These are phyloP conservation scores for Rhodofomes roseus DNA, from an alignment of 1,284 basidiomycete genomes.

Conservation along the genomic window DNA sequence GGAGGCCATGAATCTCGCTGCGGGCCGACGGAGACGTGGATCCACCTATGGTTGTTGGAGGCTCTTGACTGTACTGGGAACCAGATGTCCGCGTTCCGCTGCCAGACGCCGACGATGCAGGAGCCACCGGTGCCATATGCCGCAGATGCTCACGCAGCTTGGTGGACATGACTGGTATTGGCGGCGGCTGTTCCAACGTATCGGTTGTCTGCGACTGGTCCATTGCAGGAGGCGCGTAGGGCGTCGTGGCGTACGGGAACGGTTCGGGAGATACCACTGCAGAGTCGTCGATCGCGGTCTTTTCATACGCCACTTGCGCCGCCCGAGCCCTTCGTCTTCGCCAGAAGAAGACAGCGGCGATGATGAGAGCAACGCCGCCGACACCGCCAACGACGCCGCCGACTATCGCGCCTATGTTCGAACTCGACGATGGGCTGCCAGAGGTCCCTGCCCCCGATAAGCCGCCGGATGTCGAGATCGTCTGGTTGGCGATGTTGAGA, in stretches of 20 bases:
- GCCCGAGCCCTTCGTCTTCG: constrained; percentile 3
- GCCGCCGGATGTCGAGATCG: constrained; percentile 7
- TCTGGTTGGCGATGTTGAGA: constrained; percentile 16
- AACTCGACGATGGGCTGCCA: not conserved
- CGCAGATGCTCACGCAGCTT: constrained; percentile 16
- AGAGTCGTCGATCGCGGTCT: not conserved
- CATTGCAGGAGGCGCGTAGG: not conserved
- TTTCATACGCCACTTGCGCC: constrained; percentile 1
- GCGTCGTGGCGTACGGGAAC: not conserved
- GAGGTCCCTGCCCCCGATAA: not conserved
- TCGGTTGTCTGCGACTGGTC: not conserved
- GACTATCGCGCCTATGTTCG: constrained; percentile 11
- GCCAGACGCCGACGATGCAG: not conserved
- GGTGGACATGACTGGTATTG: constrained; percentile 5
- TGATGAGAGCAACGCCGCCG: constrained; percentile 4
- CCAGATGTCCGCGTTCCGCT: not conserved
- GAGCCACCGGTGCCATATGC: constrained; percentile 1
- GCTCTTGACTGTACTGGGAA: constrained; percentile 16
- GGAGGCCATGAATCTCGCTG: constrained; percentile 19
- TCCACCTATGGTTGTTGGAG: constrained; percentile 11
- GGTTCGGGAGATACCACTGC: not conserved
- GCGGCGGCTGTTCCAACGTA: not conserved
- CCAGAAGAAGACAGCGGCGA: constrained; percentile 5
- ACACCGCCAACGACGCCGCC: constrained; percentile 18
- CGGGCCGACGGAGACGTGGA: constrained; percentile 13